phyloP scores from a whole-genome alignment of 805 yeast genomes.

The Starmerella potacharoeniae region DNA sequence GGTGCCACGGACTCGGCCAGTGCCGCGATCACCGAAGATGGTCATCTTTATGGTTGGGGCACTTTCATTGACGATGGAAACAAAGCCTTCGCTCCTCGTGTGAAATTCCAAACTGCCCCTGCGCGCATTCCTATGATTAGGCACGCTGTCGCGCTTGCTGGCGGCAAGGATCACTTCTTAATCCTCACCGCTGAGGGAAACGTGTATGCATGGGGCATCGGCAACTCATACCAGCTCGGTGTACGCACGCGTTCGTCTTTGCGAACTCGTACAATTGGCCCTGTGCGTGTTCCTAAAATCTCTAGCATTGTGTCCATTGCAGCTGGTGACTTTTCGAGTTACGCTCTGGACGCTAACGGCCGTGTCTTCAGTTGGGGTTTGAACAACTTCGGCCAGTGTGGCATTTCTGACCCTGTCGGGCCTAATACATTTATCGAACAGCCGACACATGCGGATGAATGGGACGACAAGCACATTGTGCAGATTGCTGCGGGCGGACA shows the following conservation, averaged over 20 bases:
- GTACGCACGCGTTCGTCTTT: conserved; percentile 43
- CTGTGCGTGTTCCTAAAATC: conserved; percentile 34
- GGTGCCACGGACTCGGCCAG: conserved; percentile 90
- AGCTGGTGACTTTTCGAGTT: conserved; percentile 91
- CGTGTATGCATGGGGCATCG: conserved; percentile 96
- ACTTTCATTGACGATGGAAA: conserved; percentile 80
- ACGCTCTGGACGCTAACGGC: conserved; percentile 70
- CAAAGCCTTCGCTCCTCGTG: conserved; percentile 63
- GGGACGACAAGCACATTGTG: conserved; percentile 43
- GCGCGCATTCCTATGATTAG: conserved; percentile 47
- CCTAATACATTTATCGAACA: conserved; percentile 61
- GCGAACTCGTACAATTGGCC: conserved; percentile 37
- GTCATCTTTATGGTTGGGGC: conserved; percentile 96
- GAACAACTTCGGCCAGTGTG: conserved; percentile 96
- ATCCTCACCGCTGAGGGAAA: conserved; percentile 75
- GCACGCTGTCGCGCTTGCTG: conserved; percentile 69
- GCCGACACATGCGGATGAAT: conserved; percentile 63
- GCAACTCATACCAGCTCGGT: conserved; percentile 87
- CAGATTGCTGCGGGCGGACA: conserved; percentile 88
- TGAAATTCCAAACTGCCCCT: conserved; percentile 57
- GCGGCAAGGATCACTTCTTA: conserved; percentile 86
- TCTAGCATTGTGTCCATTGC: conserved; percentile 72
- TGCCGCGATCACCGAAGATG: conserved; percentile 64
- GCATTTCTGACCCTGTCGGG: conserved; percentile 44
- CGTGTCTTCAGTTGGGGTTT: conserved; percentile 85